Evolutionary conservation across 345 rosid genomes (phyloP).

Genomic region (Eucalyptus pauciflora): DNA sequence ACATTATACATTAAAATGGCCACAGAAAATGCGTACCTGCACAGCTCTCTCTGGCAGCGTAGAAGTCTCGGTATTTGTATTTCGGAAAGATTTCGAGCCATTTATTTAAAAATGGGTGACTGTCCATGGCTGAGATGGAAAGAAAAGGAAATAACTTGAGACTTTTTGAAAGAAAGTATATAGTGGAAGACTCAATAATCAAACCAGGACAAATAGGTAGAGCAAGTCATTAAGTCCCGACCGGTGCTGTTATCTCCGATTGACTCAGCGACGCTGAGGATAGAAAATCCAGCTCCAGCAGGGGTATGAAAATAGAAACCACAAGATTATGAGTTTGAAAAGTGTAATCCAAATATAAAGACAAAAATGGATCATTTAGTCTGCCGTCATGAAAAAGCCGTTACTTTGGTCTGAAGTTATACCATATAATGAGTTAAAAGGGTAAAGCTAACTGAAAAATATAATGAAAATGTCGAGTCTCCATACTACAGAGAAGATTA

Average conservation of each 20-base stretch:
- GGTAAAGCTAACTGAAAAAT: not conserved
- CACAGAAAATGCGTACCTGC: not conserved
- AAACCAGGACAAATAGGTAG: not conserved
- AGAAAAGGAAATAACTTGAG: not conserved
- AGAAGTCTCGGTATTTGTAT: not conserved
- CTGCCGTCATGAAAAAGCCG: rapidly evolving
- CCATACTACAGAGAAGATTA: not conserved
- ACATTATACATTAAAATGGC: not conserved
- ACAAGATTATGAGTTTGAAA: not conserved
- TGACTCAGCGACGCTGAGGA: not conserved
- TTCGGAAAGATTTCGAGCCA: not conserved
- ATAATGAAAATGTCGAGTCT: not conserved
- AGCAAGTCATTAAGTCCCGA: not conserved
- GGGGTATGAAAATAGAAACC: not conserved
- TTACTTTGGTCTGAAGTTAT: not conserved
- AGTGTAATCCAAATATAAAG: not conserved
- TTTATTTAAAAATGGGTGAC: not conserved
- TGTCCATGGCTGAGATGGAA: not conserved
- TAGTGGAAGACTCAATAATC: not conserved
- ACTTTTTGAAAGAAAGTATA: not conserved
- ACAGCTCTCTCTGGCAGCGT: not conserved
- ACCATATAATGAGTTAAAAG: not conserved
- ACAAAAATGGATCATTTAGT: not conserved
- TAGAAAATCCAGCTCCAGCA: not conserved
- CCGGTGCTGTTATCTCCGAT: not conserved